phyloP scores from a whole-genome alignment of 768 basidiomycete species.

The Bullera alba region DNA sequence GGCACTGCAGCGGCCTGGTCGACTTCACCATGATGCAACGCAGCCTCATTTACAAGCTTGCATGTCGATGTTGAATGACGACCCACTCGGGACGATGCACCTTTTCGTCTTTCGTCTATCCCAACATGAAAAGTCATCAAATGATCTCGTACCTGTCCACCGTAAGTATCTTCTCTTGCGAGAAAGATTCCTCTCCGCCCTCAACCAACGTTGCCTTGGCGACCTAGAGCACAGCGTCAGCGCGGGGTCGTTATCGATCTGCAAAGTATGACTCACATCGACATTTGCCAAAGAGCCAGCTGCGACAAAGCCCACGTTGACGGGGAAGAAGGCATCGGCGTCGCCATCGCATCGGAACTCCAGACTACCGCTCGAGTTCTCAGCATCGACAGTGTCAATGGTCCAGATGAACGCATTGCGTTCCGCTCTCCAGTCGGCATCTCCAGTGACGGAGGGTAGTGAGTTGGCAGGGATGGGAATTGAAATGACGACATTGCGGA shows the following conservation, averaged over 20 bases:
- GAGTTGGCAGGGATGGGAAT: constrained; percentile 71
- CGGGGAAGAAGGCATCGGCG: constrained; percentile 88
- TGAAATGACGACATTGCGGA: constrained; percentile 78
- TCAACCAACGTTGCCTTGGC: constrained; percentile 54
- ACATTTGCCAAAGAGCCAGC: constrained; percentile 76
- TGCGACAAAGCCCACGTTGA: constrained; percentile 70
- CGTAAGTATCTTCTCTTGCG: constrained; percentile 52
- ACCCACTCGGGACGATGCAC: too few species aligned
- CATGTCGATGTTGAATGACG: too few species aligned
- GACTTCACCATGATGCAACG: too few species aligned
- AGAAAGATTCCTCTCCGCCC: constrained; percentile 54
- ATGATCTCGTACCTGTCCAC: constrained; percentile 54
- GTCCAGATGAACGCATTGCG: constrained; percentile 77
- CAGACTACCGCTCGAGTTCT: constrained; percentile 65
- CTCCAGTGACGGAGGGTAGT: constrained; percentile 31
- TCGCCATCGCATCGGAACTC: constrained; percentile 85
- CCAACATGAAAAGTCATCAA: constrained; percentile 23
- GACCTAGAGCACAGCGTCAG: constrained; percentile 21
- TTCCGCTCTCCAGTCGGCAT: constrained; percentile 67
- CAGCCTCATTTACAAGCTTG: too few species aligned
- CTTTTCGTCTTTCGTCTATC: background rate
- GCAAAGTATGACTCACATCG: constrained; percentile 48
- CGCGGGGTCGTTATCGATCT: background rate
- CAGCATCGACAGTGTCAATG: constrained; percentile 59
- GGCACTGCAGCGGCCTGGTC: too few species aligned